Percentiles rank a stretch among this genome's conserved stretches.
These are phyloP conservation scores for Moricandia moricandioides DNA, from an alignment of 345 rosid genomes.

Conservation along the genomic window DNA sequence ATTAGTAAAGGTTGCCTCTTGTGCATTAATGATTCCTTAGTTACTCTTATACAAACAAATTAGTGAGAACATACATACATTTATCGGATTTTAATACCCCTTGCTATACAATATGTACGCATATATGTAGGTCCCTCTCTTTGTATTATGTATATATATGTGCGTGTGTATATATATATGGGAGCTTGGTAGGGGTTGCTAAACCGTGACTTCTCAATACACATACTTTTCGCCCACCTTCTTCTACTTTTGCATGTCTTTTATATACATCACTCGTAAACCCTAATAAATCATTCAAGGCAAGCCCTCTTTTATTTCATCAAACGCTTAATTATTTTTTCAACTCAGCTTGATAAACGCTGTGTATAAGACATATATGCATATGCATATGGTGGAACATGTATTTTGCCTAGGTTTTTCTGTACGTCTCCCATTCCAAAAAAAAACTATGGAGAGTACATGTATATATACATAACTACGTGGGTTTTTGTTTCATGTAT, in stretches of 20 bases:
- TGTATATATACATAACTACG: background rate
- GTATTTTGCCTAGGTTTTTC: background rate
- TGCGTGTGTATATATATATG: background rate
- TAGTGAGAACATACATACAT: background rate
- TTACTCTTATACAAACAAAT: background rate
- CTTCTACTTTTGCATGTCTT: conserved; percentile 22
- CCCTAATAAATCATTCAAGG: background rate
- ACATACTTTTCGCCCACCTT: conserved; percentile 10
- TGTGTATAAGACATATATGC: background rate
- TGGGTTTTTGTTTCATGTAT: background rate
- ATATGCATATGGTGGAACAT: background rate
- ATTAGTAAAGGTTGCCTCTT: too few relatives aligned
- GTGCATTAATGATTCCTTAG: background rate
- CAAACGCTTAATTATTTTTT: background rate
- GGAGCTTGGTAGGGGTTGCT: conserved; percentile 18
- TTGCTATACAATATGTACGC: background rate
- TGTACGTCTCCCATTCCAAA: background rate
- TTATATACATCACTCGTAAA: conserved; percentile 6
- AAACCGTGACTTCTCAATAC: conserved; percentile 23
- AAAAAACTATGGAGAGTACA: background rate
- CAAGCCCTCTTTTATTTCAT: background rate
- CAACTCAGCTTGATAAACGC: background rate
- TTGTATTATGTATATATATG: background rate
- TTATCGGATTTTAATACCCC: conserved; percentile 8
- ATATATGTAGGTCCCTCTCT: background rate